Conservation (phyloP, 1,139 yeast species). For the Kazachstania sp. region DNA sequence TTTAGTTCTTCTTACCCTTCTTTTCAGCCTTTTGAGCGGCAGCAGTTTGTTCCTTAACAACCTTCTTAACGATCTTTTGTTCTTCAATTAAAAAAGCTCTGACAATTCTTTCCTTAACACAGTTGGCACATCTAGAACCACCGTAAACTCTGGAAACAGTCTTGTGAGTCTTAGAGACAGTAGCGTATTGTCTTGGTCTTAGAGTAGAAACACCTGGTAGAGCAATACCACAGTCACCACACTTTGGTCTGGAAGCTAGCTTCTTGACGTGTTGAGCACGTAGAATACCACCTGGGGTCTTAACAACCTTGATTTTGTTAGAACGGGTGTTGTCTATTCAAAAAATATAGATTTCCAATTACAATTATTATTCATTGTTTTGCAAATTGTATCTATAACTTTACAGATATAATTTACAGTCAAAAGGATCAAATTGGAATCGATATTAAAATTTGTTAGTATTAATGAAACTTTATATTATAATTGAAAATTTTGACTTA, state of each 20-base stretch:
- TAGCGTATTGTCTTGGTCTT: conserved; percentile 97
- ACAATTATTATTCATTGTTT: neutral
- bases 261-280: conserved; percentile 97
- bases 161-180: conserved; percentile 91
- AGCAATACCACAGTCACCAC: conserved; percentile 96
- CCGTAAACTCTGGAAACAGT: conserved; percentile 99
- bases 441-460: neutral
- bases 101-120: conserved; percentile 97
- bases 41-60: conserved; percentile 87
- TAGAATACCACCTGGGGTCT: conserved; percentile 99
- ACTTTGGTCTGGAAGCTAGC: conserved; percentile 90
- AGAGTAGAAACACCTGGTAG: conserved; percentile 88
- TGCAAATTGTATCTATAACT: neutral
- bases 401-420: conserved; percentile 31
- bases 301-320: conserved; percentile 97
- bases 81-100: conserved; percentile 99
- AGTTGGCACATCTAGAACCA: conserved; percentile 97
- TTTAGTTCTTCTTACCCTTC: conserved; percentile 12
- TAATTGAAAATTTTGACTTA: too few relatives aligned
- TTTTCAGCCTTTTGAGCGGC: conserved; percentile 48
- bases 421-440: neutral
- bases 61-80: conserved; percentile 99
- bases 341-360: conserved; percentile 1
- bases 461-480: too few relatives aligned
- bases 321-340: conserved; percentile 90